Evolutionary conservation across 495 filamentous ascomycete genomes (phyloP).

Genomic region (Parathielavia hyrcaniae): DNA sequence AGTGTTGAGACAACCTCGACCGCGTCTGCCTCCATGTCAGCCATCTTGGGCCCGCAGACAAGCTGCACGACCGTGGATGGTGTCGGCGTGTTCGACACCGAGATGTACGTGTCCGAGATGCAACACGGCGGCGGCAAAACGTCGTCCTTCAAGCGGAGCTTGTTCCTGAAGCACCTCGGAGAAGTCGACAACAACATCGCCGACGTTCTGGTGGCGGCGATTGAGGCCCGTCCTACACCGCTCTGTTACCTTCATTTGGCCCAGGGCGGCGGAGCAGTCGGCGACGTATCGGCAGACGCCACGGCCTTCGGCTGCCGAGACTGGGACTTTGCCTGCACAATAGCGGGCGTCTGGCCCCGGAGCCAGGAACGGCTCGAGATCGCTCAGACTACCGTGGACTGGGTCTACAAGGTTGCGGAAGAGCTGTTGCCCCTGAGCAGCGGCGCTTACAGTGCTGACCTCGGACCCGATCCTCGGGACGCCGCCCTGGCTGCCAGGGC

Average conservation of each 20-base stretch:
- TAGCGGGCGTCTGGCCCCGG: slow-evolving; percentile 58
- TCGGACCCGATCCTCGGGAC: slow-evolving; percentile 58
- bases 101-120: slow-evolving; percentile 58
- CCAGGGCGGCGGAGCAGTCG: slow-evolving; percentile 52
- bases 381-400: slow-evolving; percentile 40
- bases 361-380: slow-evolving; percentile 48
- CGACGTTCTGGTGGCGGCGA: slow-evolving; percentile 39
- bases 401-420: slow-evolving; percentile 52
- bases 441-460: slow-evolving; percentile 56
- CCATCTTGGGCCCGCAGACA: slow-evolving; percentile 37
- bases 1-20: slow-evolving; percentile 19
- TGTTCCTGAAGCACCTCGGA: slow-evolving; percentile 54
- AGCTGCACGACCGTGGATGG: slow-evolving; percentile 40
- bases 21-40: slow-evolving; percentile 17
- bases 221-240: slow-evolving; percentile 48
- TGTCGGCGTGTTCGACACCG: slow-evolving; percentile 51
- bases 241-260: slow-evolving; percentile 59
- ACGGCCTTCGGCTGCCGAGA: slow-evolving; percentile 59
- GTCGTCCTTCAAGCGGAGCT: slow-evolving; percentile 59
- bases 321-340: slow-evolving; percentile 59
- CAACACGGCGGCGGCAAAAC: slow-evolving; percentile 55
- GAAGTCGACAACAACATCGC: slow-evolving; percentile 30
- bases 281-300: slow-evolving; percentile 42
- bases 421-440: slow-evolving; percentile 46
- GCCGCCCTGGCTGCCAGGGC: slow-evolving; percentile 45